Evolutionary conservation across 257 asterid species (phyloP).

Genomic region (Knoxia roxburghii): DNA sequence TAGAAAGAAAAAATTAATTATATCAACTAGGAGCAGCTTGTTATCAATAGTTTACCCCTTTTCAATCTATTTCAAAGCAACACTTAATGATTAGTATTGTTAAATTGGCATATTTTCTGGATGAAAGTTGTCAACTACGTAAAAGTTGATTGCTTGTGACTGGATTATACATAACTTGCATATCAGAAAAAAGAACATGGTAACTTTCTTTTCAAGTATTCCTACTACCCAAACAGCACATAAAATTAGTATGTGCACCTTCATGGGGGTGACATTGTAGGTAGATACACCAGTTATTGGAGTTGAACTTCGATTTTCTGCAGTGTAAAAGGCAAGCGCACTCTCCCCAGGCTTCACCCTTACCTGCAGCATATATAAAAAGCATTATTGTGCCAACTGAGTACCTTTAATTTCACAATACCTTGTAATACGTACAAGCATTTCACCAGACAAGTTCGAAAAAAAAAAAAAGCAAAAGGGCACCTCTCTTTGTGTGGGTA

Average conservation of each 20-base stretch:
- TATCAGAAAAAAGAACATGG: too few relatives aligned
- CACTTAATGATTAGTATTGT: not conserved
- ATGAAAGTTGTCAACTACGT: not conserved
- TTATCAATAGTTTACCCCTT: not conserved
- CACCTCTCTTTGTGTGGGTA: slow-evolving; percentile 95
- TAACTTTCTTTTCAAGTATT: not conserved
- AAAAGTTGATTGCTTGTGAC: not conserved
- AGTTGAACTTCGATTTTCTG: slow-evolving; percentile 78
- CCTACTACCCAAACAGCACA: too few relatives aligned
- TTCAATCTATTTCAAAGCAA: not conserved
- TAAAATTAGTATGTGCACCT: slow-evolving; percentile 37
- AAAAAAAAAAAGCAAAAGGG: slow-evolving; percentile 35
- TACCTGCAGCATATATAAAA: slow-evolving; percentile 45
- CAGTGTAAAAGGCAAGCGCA: slow-evolving; percentile 96
- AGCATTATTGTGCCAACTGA: not conserved
- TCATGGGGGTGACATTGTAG: slow-evolving; percentile 91
- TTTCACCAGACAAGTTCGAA: slow-evolving; percentile 15
- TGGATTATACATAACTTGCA: not conserved
- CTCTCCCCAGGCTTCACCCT: slow-evolving; percentile 97
- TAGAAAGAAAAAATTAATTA: not conserved
- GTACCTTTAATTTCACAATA: not conserved
- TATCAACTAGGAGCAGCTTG: not conserved
- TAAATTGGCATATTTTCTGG: not conserved
- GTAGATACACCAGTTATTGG: slow-evolving; percentile 88
- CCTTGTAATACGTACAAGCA: not conserved